Evolutionary conservation across 2,329 filamentous ascomycete species (phyloP), one percentile per base, ranked within the genome.

Genomic region (Botrytis medusae): DNA sequence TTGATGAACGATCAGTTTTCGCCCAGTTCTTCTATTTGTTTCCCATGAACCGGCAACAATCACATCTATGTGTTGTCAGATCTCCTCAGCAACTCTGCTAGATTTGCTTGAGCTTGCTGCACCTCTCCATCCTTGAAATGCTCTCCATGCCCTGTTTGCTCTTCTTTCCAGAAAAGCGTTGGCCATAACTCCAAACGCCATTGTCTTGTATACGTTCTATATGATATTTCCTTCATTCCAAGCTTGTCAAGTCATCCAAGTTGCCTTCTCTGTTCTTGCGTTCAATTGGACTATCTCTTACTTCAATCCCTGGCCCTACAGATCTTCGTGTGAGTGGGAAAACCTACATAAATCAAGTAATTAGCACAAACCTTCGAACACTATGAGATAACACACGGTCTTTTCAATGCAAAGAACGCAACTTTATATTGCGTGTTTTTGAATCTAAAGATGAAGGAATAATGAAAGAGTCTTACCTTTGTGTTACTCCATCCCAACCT

Each of bases 401-500:
- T 44, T 29, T 32, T 4, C 10, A 62, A 18, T n/a, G 25, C 5
- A 8, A 42, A 51, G 29, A 6, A 12, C 10, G 29, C 4, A 22
- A 16, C 10, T 18, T 16, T 20, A n/a, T 42, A n/a, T 32, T 48
- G 25, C 8, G 16, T 32, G 29, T 14, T 29, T 18, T 29, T 42
- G 57, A 37, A 29, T 8, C 9, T 7, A 25, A 20, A 8, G 14
- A 42, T 16, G 4, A 42, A 29, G 46, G 44, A 32, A 42, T 7
- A n/a, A 29, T 25, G 32, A 12, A 37, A 40, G 2, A 34, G 22
- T 9, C 63, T 22, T 87, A 98, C 96, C 90, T 96, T 97, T 74
- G 96, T 98, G 72, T 92, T 92, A 76, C 92, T 91, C 96, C 96
- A 99, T 74, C 96, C 96, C 78, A 98, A 85, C 79, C 95, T 87